Conservation (phyloP, 164 flowering plant genomes). For the Liriodendron chinense region DNA sequence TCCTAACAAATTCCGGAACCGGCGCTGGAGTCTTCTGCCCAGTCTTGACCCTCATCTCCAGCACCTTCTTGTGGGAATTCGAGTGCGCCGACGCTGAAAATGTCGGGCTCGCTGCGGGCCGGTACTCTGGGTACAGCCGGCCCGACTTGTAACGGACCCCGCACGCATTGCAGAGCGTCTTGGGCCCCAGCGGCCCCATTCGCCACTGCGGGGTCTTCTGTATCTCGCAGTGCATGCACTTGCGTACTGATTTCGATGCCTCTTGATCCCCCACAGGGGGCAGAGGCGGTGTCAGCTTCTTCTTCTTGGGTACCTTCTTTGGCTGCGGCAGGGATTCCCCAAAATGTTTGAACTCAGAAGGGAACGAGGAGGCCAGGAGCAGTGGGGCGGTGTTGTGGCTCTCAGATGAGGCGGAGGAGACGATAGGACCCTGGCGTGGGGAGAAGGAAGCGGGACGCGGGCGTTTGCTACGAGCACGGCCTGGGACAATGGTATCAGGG, state of each 20-base stretch:
- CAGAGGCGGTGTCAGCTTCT: conserved; percentile 42
- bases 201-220: conserved; percentile 98
- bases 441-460: conserved; percentile 73
- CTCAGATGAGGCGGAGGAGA: conserved; percentile 44
- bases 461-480: conserved; percentile 86
- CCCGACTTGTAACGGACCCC: conserved; percentile 94
- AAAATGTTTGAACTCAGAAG: conserved; percentile 41
- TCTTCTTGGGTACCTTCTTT: conserved; percentile 49
- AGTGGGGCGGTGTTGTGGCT: conserved; percentile 13
- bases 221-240: conserved; percentile 90
- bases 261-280: not conserved
- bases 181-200: conserved; percentile 95
- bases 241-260: conserved; percentile 37
- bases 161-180: conserved; percentile 95
- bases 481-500: conserved; percentile 34
- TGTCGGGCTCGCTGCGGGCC: conserved; percentile 97
- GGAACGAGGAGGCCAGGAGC: conserved; percentile 2
- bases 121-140: conserved; percentile 87
- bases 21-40: conserved; percentile 9
- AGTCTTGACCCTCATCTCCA: conserved; percentile 68
- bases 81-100: conserved; percentile 77
- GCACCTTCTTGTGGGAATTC: conserved; percentile 85
- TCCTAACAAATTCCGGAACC: conserved; percentile 12
- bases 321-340: conserved; percentile 49
- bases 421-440: conserved; percentile 51